Base-by-base conservation (phyloP, 2,329 filamentous ascomycete genomes). In the Tolypocladium tropicale region DNA sequence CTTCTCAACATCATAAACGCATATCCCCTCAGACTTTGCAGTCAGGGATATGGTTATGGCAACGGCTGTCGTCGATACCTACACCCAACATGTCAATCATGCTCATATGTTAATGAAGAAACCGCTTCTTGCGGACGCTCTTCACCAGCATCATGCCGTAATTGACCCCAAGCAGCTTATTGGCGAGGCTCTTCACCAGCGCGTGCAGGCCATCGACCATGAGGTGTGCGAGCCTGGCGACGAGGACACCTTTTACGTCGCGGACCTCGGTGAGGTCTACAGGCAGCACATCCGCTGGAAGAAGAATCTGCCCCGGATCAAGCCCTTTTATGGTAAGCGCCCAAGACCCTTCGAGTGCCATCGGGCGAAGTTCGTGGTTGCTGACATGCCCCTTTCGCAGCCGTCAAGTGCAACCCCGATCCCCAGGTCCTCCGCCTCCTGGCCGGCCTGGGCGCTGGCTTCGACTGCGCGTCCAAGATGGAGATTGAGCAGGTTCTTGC, bases 281-380 rank as follows among this genome's bases (percentile, higher is more conserved):
- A 90, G 94, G 75, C 94, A 99, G 83, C 93, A 97, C 69, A 78
- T 97, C 72, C 89, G 93, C 75, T 99, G 94, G 94, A 97, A 96
- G 84, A 83, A 86, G 79, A 93, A 95, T 70, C 78, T 99, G 68
- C 84, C 86, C 64, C 88, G 93, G 65, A 89, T 99, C 73, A 94
- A 92, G 76, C 94, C 94, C 46, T 96, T 97, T 69, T 99, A 96
- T 77, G 90, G 90, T 92, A 75, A 73, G 85, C 53, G n/a, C n/a
- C n/a, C 10, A 16, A 4, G 25, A 51, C 23, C 18, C 46, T 18
- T 33, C 46, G 46, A 10, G 28, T 5, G 10, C 18, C 18, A n/a
- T 32, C 5, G 12, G 11, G 46, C 4, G 46, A 50, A 10, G 28
- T 6, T 4, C 30, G 10, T 23, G 25, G 16, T 34, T 53, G 37